These are phyloP conservation scores for Lipomyces lipofer DNA, from an alignment of 805 yeast species.

Conservation along the genomic window DNA sequence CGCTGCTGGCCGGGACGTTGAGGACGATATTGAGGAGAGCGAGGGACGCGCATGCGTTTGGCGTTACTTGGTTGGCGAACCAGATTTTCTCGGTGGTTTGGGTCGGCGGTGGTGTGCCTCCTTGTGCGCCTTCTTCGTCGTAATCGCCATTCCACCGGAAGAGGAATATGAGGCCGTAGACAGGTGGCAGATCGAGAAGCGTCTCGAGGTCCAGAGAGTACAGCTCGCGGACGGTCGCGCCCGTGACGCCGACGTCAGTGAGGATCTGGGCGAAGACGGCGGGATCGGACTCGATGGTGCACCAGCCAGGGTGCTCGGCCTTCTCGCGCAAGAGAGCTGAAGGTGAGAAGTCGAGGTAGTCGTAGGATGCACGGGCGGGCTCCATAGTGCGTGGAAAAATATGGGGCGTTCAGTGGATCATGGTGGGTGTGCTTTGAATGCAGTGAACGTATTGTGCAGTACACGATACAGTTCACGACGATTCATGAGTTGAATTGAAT, in stretches of 20 bases:
- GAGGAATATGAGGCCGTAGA: conserved; percentile 21
- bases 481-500: too few relatives aligned
- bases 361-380: too few relatives aligned
- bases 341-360: conserved; percentile 10
- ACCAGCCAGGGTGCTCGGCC: conserved; percentile 15
- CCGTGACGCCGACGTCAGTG: conserved; percentile 19
- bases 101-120: neutral
- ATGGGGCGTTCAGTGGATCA: too few relatives aligned
- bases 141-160: conserved; percentile 19
- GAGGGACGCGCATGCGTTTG: conserved; percentile 25
- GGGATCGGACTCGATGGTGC: conserved; percentile 28
- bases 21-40: conserved; percentile 24
- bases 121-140: neutral
- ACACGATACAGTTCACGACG: too few relatives aligned
- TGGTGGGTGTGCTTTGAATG: too few relatives aligned
- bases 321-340: conserved; percentile 8
- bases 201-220: conserved; percentile 19
- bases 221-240: conserved; percentile 16
- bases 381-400: too few relatives aligned
- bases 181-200: neutral
- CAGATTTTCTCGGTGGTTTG: conserved; percentile 1
- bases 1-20: conserved; percentile 1
- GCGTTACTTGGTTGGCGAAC: conserved; percentile 26
- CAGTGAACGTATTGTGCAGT: too few relatives aligned
- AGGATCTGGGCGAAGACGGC: conserved; percentile 18